phyloP scores from a whole-genome alignment of 331 rosid genomes.

The Spiraea crenata region DNA sequence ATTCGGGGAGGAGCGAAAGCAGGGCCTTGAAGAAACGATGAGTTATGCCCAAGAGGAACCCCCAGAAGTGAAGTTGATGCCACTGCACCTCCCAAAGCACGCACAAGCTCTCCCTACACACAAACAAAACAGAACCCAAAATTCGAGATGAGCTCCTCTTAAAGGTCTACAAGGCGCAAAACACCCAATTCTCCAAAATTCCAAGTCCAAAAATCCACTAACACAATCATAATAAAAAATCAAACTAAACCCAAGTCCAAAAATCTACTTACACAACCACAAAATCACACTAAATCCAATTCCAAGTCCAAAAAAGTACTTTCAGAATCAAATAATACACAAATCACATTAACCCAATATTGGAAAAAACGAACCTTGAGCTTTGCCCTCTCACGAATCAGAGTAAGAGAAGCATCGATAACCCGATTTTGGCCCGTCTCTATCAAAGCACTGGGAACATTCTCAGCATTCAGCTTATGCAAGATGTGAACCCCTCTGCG shows the following conservation, averaged over 20 bases:
- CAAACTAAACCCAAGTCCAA: too few species aligned
- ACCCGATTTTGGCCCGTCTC: conserved; percentile 77
- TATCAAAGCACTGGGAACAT: conserved; percentile 49
- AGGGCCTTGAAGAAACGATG: conserved; percentile 98
- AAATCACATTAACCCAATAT: not conserved
- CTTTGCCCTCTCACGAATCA: conserved; percentile 93
- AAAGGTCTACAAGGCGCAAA: too few species aligned
- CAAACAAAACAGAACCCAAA: conserved; percentile 20
- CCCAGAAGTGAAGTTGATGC: conserved; percentile 88
- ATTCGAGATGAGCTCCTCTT: too few species aligned
- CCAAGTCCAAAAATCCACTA: too few species aligned
- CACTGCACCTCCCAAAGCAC: conserved; percentile 79
- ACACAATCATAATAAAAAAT: too few species aligned
- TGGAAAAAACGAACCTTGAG: conserved; percentile 56
- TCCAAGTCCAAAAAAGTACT: not conserved
- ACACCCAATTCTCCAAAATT: too few species aligned
- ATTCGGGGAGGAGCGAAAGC: conserved; percentile 98
- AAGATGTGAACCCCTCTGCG: conserved; percentile 63
- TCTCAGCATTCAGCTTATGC: conserved; percentile 54
- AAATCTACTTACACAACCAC: too few species aligned
- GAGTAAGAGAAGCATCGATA: conserved; percentile 92
- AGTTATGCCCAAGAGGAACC: conserved; percentile 94
- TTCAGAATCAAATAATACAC: not conserved
- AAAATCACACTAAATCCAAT: not conserved
- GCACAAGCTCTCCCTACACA: conserved; percentile 81